phyloP scores from a whole-genome alignment of 768 basidiomycete genomes.

The Russula brevipes region DNA sequence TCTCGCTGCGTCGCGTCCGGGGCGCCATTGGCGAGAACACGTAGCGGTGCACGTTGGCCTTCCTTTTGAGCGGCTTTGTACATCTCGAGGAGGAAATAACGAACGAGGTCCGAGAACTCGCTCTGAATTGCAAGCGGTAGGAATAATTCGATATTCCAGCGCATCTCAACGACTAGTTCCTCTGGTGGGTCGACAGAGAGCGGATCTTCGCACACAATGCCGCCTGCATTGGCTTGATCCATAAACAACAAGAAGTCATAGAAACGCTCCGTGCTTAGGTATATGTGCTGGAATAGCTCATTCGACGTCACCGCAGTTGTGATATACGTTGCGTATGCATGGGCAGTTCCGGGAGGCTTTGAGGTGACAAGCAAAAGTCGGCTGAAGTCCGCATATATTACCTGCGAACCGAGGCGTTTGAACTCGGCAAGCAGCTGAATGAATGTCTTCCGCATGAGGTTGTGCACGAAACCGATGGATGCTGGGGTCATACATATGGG shows the following conservation, averaged over 20 bases:
- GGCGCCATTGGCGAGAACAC: slow-evolving; percentile 59
- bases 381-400: slow-evolving; percentile 92
- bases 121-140: slow-evolving; percentile 77
- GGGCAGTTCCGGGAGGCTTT: slow-evolving; percentile 92
- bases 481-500: slow-evolving; percentile 89
- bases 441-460: slow-evolving; percentile 97
- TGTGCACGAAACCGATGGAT: slow-evolving; percentile 90
- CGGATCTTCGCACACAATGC: slow-evolving; percentile 80
- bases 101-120: slow-evolving; percentile 67
- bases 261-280: slow-evolving; percentile 78
- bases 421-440: slow-evolving; percentile 96
- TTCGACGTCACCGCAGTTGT: slow-evolving; percentile 89
- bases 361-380: slow-evolving; percentile 87
- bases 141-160: slow-evolving; percentile 90
- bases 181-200: slow-evolving; percentile 62
- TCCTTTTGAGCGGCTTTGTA: slow-evolving; percentile 69
- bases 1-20: slow-evolving; percentile 65
- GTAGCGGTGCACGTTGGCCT: slow-evolving; percentile 61
- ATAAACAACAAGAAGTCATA: slow-evolving; percentile 95
- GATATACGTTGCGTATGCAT: slow-evolving; percentile 94
- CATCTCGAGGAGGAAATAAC: slow-evolving; percentile 80
- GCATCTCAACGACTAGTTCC: slow-evolving; percentile 70
- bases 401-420: slow-evolving; percentile 86
- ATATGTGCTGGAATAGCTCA: slow-evolving; percentile 92
- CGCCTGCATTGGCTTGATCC: slow-evolving; percentile 91